Base-by-base conservation (phyloP, 805 yeast species). In the Metschnikowia lunata region DNA sequence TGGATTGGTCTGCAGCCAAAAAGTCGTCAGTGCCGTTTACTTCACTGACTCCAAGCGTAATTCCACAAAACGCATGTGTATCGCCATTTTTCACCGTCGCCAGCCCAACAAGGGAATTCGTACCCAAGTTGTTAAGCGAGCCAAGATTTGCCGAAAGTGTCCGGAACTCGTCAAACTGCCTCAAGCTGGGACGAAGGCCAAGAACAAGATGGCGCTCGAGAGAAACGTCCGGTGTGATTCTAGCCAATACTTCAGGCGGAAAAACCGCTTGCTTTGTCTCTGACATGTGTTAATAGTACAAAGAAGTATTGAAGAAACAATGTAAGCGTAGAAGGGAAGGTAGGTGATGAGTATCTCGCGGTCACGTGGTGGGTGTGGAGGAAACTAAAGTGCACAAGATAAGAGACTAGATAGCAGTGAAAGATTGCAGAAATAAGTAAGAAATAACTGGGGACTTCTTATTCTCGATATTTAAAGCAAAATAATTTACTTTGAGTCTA, bases 141-240 rank as follows among this genome's bases (percentile, higher is more conserved):
- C 73, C 77, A 26, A 61, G 58, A 28, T 68, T 64, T 2, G 54
- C 43, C 10, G 66, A 58, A 2, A 85, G 63, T 2, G 80, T 73
- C 51, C 84, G 79, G 63, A 85, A 85, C 64, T 90, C 96, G 53
- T 78, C 77, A 56, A 82, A 79, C 30, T 74, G 72, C 36, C 97
- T 76, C 39, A 83, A 64, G 37, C 82, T 78, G 8, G 97, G 96
- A 50, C 97, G 80, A 18, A 84, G 58, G 0, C 93, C 91, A 14
- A 80, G 67, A 14, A 83, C 75, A 12, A 90, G 61, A 61, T 88
- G 95, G 57, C 95, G 76, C 59, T 85, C 85, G 36, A 90, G 70
- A 6, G 91, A 85, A 11, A 86, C 60, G 45, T 88, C 96, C 1
- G 97, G 97, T 1, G 95, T 88, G 31, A 90, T 77, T 41, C 93